Evolutionary conservation across 192 early-diverging fungal species (phyloP), one percentile per base, ranked within the genome.

Genomic region (Backusella parvicylindrica): DNA sequence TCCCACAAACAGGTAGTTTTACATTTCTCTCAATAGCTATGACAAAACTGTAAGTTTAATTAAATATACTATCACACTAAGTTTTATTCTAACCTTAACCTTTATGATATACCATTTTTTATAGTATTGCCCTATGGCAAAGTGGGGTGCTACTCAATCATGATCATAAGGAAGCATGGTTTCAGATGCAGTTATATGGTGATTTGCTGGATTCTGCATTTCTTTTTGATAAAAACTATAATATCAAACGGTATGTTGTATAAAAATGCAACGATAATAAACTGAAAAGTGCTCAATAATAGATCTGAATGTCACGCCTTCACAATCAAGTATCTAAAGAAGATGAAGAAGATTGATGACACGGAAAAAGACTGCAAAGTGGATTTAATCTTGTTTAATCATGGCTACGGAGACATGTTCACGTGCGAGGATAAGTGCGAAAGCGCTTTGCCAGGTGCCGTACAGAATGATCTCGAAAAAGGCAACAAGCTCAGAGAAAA

Each of bases 261-360:
- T 33, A 65, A 32, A 65, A 33, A 35, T 65, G 64, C 33, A 35
- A 35, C 30, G 13, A 66, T 35, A 37, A 66, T 35, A 66, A 13
- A 66, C 64, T 66, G 33, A 31, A 16, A 35, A 35, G 30, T 66
- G 33, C 36, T 36, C 33, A 35, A 66, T 35, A 31, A 66, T 66
- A 66, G 64, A 66, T 35, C 64, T 31, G 64, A 37, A 66, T 66
- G 31, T 37, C 64, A 35, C 16, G 33, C 64, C 64, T 35, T 15
- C n/a, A 66, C 67, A 43, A 68, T 68, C 67, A 68, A 68, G 23
- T 68, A 68, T 43, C 37, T 68, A 37, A 68, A 37, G 67, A 68
- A 68, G 38, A 68, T 41, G 6, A 68, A 68, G 36, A 33, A 68
- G 36, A 40, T 68, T 38, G 26, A 68, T 37, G 67, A 37, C 12